These are phyloP conservation scores for Aspergillus pseudoglaucus DNA, from an alignment of 2,329 filamentous ascomycete genomes.

Conservation along the genomic window DNA sequence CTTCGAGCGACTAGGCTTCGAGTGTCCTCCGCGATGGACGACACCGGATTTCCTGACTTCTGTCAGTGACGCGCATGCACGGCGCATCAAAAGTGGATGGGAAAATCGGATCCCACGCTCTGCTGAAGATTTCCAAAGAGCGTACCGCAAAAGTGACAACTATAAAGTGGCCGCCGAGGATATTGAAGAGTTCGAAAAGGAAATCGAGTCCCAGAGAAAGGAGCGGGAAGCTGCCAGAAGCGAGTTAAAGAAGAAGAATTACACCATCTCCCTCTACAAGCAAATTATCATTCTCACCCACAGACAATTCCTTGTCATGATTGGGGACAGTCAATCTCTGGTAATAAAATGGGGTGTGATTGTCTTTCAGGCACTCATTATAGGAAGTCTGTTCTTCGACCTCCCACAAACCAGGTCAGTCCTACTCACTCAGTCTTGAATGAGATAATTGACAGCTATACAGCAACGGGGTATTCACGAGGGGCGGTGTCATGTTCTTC, in stretches of 20 bases:
- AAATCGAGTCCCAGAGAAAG: slow-evolving; percentile 36
- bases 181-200: slow-evolving; percentile 49
- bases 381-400: slow-evolving; percentile 49
- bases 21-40: slow-evolving; percentile 64
- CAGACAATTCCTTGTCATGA: slow-evolving; percentile 47
- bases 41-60: slow-evolving; percentile 73
- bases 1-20: slow-evolving; percentile 65
- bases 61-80: slow-evolving; percentile 58
- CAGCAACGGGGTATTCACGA: slow-evolving; percentile 50
- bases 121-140: slow-evolving; percentile 49
- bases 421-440: no score
- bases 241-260: slow-evolving; percentile 45
- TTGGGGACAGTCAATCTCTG: slow-evolving; percentile 48
- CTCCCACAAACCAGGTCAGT: slow-evolving; percentile 43
- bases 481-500: slow-evolving; percentile 58
- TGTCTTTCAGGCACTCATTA: slow-evolving; percentile 40
- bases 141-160: slow-evolving; percentile 44
- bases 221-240: slow-evolving; percentile 35
- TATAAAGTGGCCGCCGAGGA: slow-evolving; percentile 41
- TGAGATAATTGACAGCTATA: not conserved
- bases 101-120: slow-evolving; percentile 52
- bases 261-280: slow-evolving; percentile 45
- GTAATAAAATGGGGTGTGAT: slow-evolving; percentile 47
- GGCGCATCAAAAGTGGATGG: slow-evolving; percentile 50
- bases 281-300: slow-evolving; percentile 52